Conservation (phyloP, 1,284 basidiomycete species). For the Ustilago hordei region DNA sequence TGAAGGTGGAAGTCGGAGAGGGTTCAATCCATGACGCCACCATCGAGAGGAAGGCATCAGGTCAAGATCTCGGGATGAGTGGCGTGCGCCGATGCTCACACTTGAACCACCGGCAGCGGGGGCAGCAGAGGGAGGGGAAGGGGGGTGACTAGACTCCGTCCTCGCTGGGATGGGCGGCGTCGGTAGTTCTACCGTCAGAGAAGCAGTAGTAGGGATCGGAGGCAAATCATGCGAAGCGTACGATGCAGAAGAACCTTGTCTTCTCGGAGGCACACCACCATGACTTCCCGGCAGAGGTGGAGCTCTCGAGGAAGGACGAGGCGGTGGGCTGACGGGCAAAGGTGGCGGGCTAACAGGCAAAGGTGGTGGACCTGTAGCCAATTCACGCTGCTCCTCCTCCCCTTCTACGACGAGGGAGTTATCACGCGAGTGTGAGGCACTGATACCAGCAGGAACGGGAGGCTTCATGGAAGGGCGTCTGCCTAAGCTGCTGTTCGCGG, state of each 20-base stretch:
- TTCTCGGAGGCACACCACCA: slow-evolving; percentile 77
- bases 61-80: slow-evolving; percentile 59
- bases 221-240: slow-evolving; percentile 36
- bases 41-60: slow-evolving; percentile 58
- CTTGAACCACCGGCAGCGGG: background rate
- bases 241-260: slow-evolving; percentile 43
- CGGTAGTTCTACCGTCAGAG: slow-evolving; percentile 24
- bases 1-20: slow-evolving; percentile 56
- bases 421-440: slow-evolving; percentile 30
- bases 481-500: slow-evolving; percentile 33
- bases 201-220: slow-evolving; percentile 14
- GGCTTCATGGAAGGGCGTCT: slow-evolving; percentile 40
- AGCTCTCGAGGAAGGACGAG: slow-evolving; percentile 81
- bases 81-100: slow-evolving; percentile 27
- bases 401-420: slow-evolving; percentile 21
- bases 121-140: slow-evolving; percentile 5
- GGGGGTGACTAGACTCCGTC: slow-evolving; percentile 23
- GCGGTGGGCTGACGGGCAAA: slow-evolving; percentile 69
- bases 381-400: slow-evolving; percentile 32
- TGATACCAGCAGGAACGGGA: slow-evolving; percentile 37
- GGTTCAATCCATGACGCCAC: slow-evolving; percentile 59
- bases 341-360: slow-evolving; percentile 45
- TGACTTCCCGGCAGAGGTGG: slow-evolving; percentile 84
- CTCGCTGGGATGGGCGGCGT: slow-evolving; percentile 1
- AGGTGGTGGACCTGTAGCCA: slow-evolving; percentile 72